These are phyloP conservation scores for Trifolium pratense DNA, from an alignment of 306 rosid species.

Conservation along the genomic window DNA sequence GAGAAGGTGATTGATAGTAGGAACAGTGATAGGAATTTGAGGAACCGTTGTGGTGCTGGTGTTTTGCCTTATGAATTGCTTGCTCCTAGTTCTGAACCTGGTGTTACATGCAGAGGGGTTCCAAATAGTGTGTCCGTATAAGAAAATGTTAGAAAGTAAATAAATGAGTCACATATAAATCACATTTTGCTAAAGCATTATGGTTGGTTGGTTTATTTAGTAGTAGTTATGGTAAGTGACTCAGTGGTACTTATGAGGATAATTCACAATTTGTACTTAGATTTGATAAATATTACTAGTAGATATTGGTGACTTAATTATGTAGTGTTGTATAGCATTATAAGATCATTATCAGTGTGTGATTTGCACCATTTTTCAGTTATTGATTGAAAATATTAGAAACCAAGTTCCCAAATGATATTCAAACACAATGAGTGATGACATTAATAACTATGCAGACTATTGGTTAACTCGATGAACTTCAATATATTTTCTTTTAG, in stretches of 20 bases:
- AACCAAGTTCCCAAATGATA: background rate
- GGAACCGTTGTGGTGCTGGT: slow-evolving; percentile 93
- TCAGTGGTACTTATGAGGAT: background rate
- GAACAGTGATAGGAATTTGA: slow-evolving; percentile 56
- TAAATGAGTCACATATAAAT: slow-evolving; percentile 15
- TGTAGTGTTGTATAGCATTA: background rate
- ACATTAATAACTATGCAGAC: no score
- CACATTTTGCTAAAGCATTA: slow-evolving; percentile 19
- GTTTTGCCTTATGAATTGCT: slow-evolving; percentile 90
- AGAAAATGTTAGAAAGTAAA: background rate
- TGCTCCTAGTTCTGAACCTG: slow-evolving; percentile 91
- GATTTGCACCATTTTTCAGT: background rate
- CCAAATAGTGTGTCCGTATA: slow-evolving; percentile 94
- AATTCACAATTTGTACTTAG: slow-evolving; percentile 31
- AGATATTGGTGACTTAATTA: background rate
- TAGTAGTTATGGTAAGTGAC: slow-evolving; percentile 3
- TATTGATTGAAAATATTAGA: background rate
- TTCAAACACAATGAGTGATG: no score
- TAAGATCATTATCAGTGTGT: background rate
- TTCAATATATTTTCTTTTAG: no score
- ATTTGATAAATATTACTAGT: slow-evolving; percentile 14
- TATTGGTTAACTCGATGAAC: no score
- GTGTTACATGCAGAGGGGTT: slow-evolving; percentile 93
- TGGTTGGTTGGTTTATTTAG: slow-evolving; percentile 9
- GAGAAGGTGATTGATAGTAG: slow-evolving; percentile 82